phyloP scores from a whole-genome alignment of 768 basidiomycete genomes.

The Mycena floridula region DNA sequence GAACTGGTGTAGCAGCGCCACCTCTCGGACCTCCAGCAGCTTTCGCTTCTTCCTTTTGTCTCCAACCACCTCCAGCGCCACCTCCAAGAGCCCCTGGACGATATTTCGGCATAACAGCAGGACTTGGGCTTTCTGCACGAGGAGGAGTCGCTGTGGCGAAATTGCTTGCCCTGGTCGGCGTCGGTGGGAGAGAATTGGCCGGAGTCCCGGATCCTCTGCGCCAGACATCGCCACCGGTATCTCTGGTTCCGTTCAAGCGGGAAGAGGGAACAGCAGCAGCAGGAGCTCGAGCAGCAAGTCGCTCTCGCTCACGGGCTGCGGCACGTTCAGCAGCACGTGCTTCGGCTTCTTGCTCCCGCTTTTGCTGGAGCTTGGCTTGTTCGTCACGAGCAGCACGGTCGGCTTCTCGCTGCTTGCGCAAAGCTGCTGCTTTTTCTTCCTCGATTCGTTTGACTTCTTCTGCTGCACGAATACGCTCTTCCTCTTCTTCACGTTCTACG shows the following conservation, averaged over 20 bases:
- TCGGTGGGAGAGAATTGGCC: slow-evolving; percentile 19
- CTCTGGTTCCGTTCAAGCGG: too few species aligned
- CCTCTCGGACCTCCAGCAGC: slow-evolving; percentile 26
- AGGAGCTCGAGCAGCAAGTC: slow-evolving; percentile 19
- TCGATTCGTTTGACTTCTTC: slow-evolving; percentile 54
- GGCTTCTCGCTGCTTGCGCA: slow-evolving; percentile 46
- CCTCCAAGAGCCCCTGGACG: slow-evolving; percentile 32
- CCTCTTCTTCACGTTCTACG: slow-evolving; percentile 50
- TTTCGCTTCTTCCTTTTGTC: slow-evolving; percentile 48
- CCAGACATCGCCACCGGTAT: slow-evolving; percentile 9
- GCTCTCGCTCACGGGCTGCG: slow-evolving; percentile 24
- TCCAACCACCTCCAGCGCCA: slow-evolving; percentile 47
- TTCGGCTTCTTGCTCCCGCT: slow-evolving; percentile 71
- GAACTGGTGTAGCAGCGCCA: slow-evolving; percentile 31
- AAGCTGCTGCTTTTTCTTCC: slow-evolving; percentile 47
- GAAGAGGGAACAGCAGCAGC: slow-evolving; percentile 17
- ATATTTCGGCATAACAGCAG: slow-evolving; percentile 36
- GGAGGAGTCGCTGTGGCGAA: slow-evolving; percentile 29
- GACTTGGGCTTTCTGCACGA: slow-evolving; percentile 51
- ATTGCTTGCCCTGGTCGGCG: slow-evolving; percentile 20
- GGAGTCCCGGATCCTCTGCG: slow-evolving; percentile 19
- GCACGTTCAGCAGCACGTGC: slow-evolving; percentile 34
- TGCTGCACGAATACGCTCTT: slow-evolving; percentile 36
- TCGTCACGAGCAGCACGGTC: slow-evolving; percentile 48
- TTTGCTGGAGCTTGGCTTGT: slow-evolving; percentile 49